Evolutionary conservation across 768 basidiomycete genomes (phyloP), one percentile per base, ranked within the genome.

Genomic region (Rubroboletus pulcherrimus): DNA sequence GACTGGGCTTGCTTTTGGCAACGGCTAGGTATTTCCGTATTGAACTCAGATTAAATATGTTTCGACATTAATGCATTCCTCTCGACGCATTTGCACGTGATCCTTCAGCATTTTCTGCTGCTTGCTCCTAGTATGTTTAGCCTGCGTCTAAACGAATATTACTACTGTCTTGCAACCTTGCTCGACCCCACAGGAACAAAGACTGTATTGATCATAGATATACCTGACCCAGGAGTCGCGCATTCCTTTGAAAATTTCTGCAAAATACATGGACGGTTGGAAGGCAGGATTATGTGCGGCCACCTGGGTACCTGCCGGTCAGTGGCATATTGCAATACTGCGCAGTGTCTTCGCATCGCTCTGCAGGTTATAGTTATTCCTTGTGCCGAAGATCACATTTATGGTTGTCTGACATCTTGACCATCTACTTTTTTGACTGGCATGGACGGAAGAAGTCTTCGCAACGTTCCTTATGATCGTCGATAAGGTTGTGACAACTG

Each of bases 1-100:
- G 60, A 47, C 41, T 9, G 50, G 41, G 31, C 29, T 44, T 58
- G 33, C 41, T 30, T 24, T n/a, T 30, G n/a, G 51, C 33, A n/a
- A 53, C 19, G 33, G 8, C 15, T 34, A 19, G 40, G 31, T 21
- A 41, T 31, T 44, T 49, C 42, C 14, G 31, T 30, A 26, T 55
- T 17, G 39, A 42, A 26, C 44, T 46, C n/a, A 14, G 29, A n/a
- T 17, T n/a, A 6, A 21, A 50, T 11, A 15, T 31, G 19, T 33
- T 50, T 21, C 29, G 15, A 49, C 44, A n/a, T n/a, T 24, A 33
- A 45, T 45, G 44, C 21, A 42, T 5, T 14, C 24, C 21, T 11
- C 39, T 40, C 33, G 19, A 37, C 17, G 42, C 34, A 24, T n/a
- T 6, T 56, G 12, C 37, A 35, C 15, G 26, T 41, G 21, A 42